Evolutionary conservation across 75 land plant species (phyloP).

Genomic region (Isoetes taiwanensis): DNA sequence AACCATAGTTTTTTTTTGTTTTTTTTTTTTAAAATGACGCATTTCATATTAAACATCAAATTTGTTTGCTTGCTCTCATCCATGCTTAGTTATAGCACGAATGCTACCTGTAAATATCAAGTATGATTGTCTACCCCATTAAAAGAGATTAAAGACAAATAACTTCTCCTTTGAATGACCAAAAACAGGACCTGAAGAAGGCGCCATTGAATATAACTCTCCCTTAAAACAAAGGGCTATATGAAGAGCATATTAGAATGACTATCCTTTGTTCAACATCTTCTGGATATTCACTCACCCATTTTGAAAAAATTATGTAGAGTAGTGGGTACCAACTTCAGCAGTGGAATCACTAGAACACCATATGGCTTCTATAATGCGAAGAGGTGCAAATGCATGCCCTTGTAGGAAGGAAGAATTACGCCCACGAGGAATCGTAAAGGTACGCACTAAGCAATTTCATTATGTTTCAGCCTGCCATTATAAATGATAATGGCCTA

Average conservation of each 20-base stretch:
- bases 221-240: no score
- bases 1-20: no score
- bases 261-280: no score
- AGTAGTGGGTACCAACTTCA: constrained; percentile 77
- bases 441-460: no score
- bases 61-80: constrained; percentile 78
- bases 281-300: no score
- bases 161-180: not conserved
- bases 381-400: constrained; percentile 98
- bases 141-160: not conserved
- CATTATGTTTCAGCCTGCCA: no score
- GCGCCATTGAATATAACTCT: no score
- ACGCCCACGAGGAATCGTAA: constrained; percentile 95
- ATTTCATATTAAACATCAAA: constrained; percentile 95
- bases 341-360: constrained; percentile 96
- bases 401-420: constrained; percentile 99
- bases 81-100: constrained; percentile 84
- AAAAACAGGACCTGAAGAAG: constrained; percentile 63
- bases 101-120: constrained; percentile 94
- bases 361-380: constrained; percentile 98
- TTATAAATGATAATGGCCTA: no score
- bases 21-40: constrained; percentile 74
- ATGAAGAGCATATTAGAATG: no score
- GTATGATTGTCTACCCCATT: not conserved
- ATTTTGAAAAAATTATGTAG: no score